A percentile compares a stretch with the other conserved stretches of the same genome.
Evolutionary conservation across 164 flowering plant genomes (phyloP).

Genomic region (Berberis vulgaris): DNA sequence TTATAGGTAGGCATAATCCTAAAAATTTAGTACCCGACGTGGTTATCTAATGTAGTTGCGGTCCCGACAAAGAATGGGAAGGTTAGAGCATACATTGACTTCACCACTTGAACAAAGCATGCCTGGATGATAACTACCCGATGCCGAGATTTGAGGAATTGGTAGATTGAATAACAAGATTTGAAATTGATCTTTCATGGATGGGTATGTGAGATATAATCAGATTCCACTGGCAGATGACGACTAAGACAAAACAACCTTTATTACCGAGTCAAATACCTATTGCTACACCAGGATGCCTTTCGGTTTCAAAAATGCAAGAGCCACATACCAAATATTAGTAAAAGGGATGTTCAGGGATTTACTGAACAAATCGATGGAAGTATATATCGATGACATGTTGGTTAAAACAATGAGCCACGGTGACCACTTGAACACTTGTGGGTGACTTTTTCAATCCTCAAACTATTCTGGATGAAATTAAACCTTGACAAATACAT

Average conservation of each 20-base stretch:
- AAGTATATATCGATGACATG: not conserved
- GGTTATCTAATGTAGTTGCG: no score
- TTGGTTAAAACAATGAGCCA: not conserved
- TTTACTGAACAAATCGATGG: not conserved
- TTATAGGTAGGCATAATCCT: no score
- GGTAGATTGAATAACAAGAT: not conserved
- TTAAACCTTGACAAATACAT: no score
- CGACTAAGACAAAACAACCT: not conserved
- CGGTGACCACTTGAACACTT: no score
- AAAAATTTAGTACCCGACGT: no score
- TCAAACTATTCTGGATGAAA: no score
- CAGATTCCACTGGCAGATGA: not conserved
- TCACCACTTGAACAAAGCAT: not conserved
- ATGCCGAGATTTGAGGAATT: not conserved
- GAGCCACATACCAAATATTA: not conserved
- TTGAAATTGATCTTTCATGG: not conserved
- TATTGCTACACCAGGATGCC: not conserved
- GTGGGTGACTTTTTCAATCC: no score
- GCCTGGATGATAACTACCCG: not conserved
- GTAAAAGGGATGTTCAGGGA: not conserved
- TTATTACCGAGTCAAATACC: not conserved
- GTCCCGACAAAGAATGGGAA: no score
- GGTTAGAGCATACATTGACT: not conserved
- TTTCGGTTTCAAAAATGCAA: not conserved
- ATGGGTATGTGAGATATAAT: not conserved